Evolutionary conservation across 768 basidiomycete species (phyloP).

Genomic region (Auriculariales sp.): DNA sequence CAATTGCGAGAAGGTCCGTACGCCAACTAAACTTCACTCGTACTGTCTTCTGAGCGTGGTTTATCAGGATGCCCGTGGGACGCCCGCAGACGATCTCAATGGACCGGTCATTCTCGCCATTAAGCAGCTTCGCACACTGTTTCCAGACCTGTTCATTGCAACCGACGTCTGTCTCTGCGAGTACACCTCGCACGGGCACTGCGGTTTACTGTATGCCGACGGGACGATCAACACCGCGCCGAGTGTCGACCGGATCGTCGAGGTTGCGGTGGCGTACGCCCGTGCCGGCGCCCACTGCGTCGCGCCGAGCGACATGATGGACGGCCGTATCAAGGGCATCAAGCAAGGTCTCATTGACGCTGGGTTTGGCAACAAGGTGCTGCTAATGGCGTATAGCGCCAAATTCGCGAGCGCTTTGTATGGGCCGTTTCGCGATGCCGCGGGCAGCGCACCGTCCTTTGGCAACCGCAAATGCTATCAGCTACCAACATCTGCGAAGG

Average conservation of each 20-base stretch:
- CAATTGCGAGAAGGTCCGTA: constrained; percentile 54
- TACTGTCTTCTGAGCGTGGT: not conserved
- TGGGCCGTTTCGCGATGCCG: constrained; percentile 97
- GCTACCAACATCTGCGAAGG: constrained; percentile 75
- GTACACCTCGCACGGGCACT: constrained; percentile 97
- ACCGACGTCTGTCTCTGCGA: constrained; percentile 98
- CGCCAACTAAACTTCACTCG: not conserved
- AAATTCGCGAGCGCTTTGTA: constrained; percentile 94
- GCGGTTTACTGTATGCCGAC: constrained; percentile 63
- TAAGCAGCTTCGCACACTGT: constrained; percentile 56
- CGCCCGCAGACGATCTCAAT: constrained; percentile 75
- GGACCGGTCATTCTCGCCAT: constrained; percentile 96
- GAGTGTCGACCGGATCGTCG: constrained; percentile 76
- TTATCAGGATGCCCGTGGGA: constrained; percentile 60
- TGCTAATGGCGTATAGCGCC: constrained; percentile 92
- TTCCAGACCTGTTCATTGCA: constrained; percentile 78
- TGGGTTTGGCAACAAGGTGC: constrained; percentile 76
- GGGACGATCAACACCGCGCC: constrained; percentile 64
- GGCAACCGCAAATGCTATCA: constrained; percentile 98
- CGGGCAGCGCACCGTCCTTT: constrained; percentile 87
- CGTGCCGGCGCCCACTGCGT: constrained; percentile 95
- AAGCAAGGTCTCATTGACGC: constrained; percentile 73
- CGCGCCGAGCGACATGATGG: constrained; percentile 99
- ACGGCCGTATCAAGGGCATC: constrained; percentile 82
- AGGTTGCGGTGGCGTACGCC: constrained; percentile 88